Evolutionary conservation across 129 eudicot genomes (phyloP).

Genomic region (Sambucus nigra): DNA sequence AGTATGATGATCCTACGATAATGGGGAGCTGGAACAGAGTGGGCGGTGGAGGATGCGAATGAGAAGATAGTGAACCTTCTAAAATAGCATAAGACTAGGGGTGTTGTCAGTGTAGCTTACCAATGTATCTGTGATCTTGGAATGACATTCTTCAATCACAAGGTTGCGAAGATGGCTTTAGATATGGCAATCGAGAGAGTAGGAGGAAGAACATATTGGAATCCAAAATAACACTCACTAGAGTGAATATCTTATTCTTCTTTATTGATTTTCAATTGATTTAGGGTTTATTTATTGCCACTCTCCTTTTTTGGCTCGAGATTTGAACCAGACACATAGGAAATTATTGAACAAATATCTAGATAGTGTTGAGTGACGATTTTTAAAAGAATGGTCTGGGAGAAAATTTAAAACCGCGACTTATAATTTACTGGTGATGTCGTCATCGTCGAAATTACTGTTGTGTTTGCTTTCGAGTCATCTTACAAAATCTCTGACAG

Average conservation of each 20-base stretch:
- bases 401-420: constrained; percentile 17
- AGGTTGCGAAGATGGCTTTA: constrained; percentile 85
- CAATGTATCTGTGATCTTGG: constrained; percentile 79
- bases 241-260: background rate
- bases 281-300: constrained; percentile 23
- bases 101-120: constrained; percentile 76
- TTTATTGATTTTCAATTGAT: constrained; percentile 14
- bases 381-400: constrained; percentile 24
- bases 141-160: constrained; percentile 91
- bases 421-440: constrained; percentile 2
- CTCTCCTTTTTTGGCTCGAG: constrained; percentile 43
- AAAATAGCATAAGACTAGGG: constrained; percentile 73
- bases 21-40: constrained; percentile 98
- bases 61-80: constrained; percentile 78
- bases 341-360: constrained; percentile 4
- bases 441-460: constrained; percentile 7
- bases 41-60: constrained; percentile 98
- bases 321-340: constrained; percentile 42
- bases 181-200: constrained; percentile 98
- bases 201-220: too few relatives aligned
- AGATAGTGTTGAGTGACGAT: constrained; percentile 23
- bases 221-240: too few relatives aligned
- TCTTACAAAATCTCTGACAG: constrained; percentile 6
- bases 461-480: constrained; percentile 5
- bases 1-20: constrained; percentile 84